Base-by-base conservation (phyloP, 352 stramenopile genomes). In the Bremia lactucae region DNA sequence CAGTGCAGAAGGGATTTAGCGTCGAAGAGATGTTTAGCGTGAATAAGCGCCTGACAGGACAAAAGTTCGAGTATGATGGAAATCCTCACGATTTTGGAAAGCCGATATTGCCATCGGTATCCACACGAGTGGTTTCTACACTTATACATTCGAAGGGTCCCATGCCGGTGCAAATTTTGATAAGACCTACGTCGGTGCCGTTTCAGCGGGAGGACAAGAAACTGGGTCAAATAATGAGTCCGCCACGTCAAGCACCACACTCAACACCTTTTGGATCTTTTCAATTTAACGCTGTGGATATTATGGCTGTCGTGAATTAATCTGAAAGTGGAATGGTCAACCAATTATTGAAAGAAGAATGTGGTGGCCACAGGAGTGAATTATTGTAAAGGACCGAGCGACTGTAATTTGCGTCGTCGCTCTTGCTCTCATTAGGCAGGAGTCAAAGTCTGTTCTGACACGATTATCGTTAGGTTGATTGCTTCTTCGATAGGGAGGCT, bases 21-120 rank as follows among this genome's bases (percentile, higher is more conserved):
- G 92, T 96, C 34, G 86, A 96, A 50, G 92, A 97, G 21, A 97
- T 97, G 92, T 97, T 97, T 55, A 80, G 65, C 36, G 78, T 94
- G 18, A 97, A 97, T 59, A 88, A 97, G 69, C 67, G 69, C 44
- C 56, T 96, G 23, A 87, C 86, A 14, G 90, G 90, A 10, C 64
- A 83, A 16, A 96, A 96, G 52, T 94, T 97, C 22, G 79, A 87
- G 23, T 97, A 97, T 49, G 84, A 96, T 66, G 92, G 92, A 16
- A 97, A 97, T 57, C 89, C 92, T 21, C 89, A 97, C 53, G 69
- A 96, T 37, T 97, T 97, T 52, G 86, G 83, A 4, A 95, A 87
- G 51, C 63, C 58, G 14, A 55, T 44, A 36, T 46, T 42, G 25
- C 53, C 37, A 9, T 34, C 47, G 46, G 52, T 36, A 19, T 34